Base-by-base conservation (phyloP, 148 eudicot species). In the Camellia sinensis region DNA sequence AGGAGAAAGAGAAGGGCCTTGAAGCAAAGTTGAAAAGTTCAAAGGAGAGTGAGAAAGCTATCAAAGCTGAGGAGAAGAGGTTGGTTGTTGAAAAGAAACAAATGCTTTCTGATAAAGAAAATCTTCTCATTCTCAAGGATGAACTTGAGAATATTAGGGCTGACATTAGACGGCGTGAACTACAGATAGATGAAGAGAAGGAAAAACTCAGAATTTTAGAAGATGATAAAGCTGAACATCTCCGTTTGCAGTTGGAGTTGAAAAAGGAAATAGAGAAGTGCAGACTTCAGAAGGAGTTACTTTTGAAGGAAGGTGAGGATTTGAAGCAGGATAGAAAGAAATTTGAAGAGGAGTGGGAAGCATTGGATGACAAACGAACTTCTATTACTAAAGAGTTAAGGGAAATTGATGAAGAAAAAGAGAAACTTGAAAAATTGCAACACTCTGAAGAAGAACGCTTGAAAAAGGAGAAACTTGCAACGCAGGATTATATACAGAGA, bases 281-380 rank as follows among this genome's bases (percentile, higher is more conserved):
- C 82, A 88, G 89, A 86, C 82, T 83, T 41, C 87, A 92, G 82
- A 84, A 79, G 74, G 91, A 84, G 81, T 79, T 91, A 78, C 79
- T 93, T 76, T 78, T 78, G 78, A 96, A 91, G 84, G 95, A 93
- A 86, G 75, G 52, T 69, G 92, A 87, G 77, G 94, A 91, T 61
- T 80, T 96, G 85, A 93, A 87, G 86, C 85, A 82, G 72, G 94
- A 94, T 64, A 92, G 91, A 65, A 75, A 64, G 80, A 93, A 84
- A 83, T 94, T 94, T 82, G 97, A 96, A 92, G 90, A 82, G 81
- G 93, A 94, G 61, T 96, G 99, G 99, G 97, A 94, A 76, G 91
- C 86, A 29, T 84, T 96, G 81, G 98, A 96, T 89, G 92, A 92
- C 80, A 96, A 94, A 81, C 84, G 87, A 79, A 85, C 81, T 71